A percentile compares a stretch with the other conserved stretches of the same genome.
Conservation (phyloP, 352 stramenopile species). For the Pythium pyrilobum region DNA sequence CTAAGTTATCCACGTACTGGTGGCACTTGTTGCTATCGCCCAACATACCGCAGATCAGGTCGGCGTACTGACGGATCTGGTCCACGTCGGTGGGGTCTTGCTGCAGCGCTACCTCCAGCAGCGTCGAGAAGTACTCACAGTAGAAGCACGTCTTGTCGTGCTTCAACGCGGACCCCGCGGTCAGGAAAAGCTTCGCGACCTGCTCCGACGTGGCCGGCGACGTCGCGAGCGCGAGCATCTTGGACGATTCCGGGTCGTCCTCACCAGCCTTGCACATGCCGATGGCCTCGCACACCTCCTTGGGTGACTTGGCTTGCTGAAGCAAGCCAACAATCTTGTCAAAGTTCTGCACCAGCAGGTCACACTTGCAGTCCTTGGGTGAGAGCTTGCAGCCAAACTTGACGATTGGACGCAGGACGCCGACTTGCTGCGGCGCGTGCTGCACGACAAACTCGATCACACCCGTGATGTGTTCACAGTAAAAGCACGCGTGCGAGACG, state of each 20-base stretch:
- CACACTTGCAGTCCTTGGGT: conserved; percentile 38
- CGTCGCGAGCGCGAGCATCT: background rate
- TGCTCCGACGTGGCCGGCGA: background rate
- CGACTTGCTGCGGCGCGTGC: conserved; percentile 31
- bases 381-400: conserved; percentile 37
- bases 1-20: conserved; percentile 58
- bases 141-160: conserved; percentile 56
- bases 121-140: conserved; percentile 56
- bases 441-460: conserved; percentile 40
- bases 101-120: conserved; percentile 53
- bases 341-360: conserved; percentile 44
- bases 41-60: conserved; percentile 74
- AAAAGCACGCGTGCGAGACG: conserved; percentile 31
- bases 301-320: conserved; percentile 39
- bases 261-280: conserved; percentile 29
- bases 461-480: conserved; percentile 35
- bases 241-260: background rate
- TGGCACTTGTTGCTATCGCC: conserved; percentile 57
- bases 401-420: conserved; percentile 34
- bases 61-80: conserved; percentile 52
- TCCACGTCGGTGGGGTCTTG: conserved; percentile 50
- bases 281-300: conserved; percentile 35
- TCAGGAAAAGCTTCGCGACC: background rate
- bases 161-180: conserved; percentile 24
- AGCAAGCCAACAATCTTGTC: conserved; percentile 49